Percentiles rank a stretch among this genome's conserved stretches.
These are phyloP conservation scores for Magnusiomyces paraingens DNA, from an alignment of 1,139 yeast genomes.

Conservation along the genomic window DNA sequence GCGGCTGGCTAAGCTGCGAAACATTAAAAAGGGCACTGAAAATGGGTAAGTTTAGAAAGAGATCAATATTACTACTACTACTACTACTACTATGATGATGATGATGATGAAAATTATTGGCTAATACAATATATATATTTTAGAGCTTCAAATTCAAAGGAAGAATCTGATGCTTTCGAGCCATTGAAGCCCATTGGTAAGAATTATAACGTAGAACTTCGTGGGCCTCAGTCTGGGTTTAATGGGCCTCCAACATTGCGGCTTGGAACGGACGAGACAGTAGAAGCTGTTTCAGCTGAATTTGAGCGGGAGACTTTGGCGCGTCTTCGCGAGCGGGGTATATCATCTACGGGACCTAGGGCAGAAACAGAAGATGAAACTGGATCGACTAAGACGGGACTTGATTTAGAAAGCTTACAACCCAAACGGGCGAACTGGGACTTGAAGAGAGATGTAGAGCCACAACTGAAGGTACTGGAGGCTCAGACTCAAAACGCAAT, in stretches of 20 bases:
- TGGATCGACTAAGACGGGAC: conserved; percentile 12
- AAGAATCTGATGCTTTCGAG: conserved; percentile 4
- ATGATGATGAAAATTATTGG: too few species aligned
- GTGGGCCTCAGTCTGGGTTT: conserved; percentile 32
- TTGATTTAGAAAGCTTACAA: conserved; percentile 25
- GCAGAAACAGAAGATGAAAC: conserved; percentile 19
- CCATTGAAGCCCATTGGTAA: conserved; percentile 19
- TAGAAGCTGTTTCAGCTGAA: conserved; percentile 34
- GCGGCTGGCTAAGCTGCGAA: conserved; percentile 35
- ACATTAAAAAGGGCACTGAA: conserved; percentile 27
- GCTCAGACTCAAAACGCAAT: conserved; percentile 38
- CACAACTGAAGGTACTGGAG: conserved; percentile 33
- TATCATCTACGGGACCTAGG: conserved; percentile 10
- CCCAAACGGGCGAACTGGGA: conserved; percentile 35
- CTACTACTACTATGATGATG: conserved; percentile 13
- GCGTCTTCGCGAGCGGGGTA: not conserved
- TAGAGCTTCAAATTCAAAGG: conserved; percentile 16
- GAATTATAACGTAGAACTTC: conserved; percentile 34
- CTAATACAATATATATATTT: too few species aligned
- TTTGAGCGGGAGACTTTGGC: conserved; percentile 30
- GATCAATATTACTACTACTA: too few species aligned
- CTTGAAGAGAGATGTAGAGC: conserved; percentile 33
- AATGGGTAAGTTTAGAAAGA: conserved; percentile 9
- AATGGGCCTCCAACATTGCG: conserved; percentile 29
- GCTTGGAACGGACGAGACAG: conserved; percentile 31